phyloP scores from a whole-genome alignment of 768 basidiomycete genomes.

The Calocybe indica region DNA sequence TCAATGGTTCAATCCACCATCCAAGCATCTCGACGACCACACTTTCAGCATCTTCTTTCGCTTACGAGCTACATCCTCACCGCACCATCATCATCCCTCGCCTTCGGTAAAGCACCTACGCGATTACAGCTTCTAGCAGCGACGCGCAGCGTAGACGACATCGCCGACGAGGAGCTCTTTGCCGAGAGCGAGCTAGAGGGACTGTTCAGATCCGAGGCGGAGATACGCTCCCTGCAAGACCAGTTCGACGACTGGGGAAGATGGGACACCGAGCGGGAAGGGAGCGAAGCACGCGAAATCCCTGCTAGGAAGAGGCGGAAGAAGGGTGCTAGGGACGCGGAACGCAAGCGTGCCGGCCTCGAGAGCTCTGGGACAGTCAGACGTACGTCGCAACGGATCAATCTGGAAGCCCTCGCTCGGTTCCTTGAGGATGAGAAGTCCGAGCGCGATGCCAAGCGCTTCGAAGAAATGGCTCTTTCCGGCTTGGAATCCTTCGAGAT shows the following conservation, averaged over 20 bases:
- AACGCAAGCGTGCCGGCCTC: conserved; percentile 1
- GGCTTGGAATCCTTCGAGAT: too few species aligned
- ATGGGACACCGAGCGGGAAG: conserved; percentile 21
- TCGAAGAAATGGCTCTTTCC: too few species aligned
- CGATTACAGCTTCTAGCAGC: conserved; percentile 61
- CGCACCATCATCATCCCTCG: conserved; percentile 22
- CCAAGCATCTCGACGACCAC: conserved; percentile 3
- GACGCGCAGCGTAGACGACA: conserved; percentile 40
- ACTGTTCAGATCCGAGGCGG: conserved; percentile 46
- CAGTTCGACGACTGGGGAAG: conserved; percentile 29
- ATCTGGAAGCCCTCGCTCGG: conserved; percentile 48
- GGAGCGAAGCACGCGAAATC: conserved; percentile 6
- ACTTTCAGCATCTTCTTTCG: conserved; percentile 16
- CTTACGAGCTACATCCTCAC: conserved; percentile 52
- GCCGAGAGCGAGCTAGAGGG: conserved; percentile 61
- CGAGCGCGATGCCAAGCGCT: too few species aligned
- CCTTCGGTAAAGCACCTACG: conserved; percentile 35
- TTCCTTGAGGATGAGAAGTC: too few species aligned
- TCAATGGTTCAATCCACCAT: not conserved
- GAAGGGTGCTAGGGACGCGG: conserved; percentile 1
- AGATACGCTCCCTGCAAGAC: conserved; percentile 36
- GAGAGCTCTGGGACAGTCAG: conserved; percentile 10
- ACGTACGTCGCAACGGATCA: conserved; percentile 27
- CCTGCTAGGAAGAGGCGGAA: conserved; percentile 4
- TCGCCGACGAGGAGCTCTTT: conserved; percentile 71